Base-by-base conservation (phyloP, 2,329 filamentous ascomycete species). In the Diplodia corticola region DNA sequence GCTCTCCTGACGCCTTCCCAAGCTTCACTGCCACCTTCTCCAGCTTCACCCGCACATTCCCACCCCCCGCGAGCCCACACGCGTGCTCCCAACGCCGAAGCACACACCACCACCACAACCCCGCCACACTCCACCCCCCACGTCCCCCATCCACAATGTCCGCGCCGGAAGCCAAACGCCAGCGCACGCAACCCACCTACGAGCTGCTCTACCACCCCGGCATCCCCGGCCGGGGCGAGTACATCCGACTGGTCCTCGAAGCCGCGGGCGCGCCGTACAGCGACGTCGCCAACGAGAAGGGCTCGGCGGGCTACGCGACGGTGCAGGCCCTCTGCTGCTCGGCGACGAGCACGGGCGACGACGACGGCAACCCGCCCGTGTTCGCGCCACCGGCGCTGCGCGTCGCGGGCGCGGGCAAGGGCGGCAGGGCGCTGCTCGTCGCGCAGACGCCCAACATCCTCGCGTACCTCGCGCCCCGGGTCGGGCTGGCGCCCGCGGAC, bases 381-480 rank as follows among this genome's bases (percentile, higher is more conserved):
- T 81, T 91, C 53, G 88, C 90, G 0, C 88, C 89, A 0, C 91
- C 91, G 0, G 83, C 88, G 3, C 85, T 94, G 22, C 79, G 81
- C 37, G 73, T 85, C 40, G 74, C 77, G 3, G 79, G 79, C 30
- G 84, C 81, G 28, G 79, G 78, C 49, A 77, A 76, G 68, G 82
- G 88, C 69, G 88, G 86, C 67, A 74, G 72, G 12, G 78, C 84
- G 48, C 77, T 93, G 6, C 50, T 87, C 49, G 83, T 94, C 71
- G 84, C 79, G 73, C 91, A 94, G 78, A 90, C 89, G 1, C 82
- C 90, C 44, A 91, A 88, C 74, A 92, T 94, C 71, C 81, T 93
- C 17, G 76, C 87, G 7, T 94, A 93, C 75, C 80, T 94, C 0
- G 89, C 85, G 0, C 83, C 82, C 0, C 81, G 82, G 3, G 79